Evolutionary conservation across 2,329 filamentous ascomycete genomes (phyloP).

Genomic region (Monosporascus cannonballus): DNA sequence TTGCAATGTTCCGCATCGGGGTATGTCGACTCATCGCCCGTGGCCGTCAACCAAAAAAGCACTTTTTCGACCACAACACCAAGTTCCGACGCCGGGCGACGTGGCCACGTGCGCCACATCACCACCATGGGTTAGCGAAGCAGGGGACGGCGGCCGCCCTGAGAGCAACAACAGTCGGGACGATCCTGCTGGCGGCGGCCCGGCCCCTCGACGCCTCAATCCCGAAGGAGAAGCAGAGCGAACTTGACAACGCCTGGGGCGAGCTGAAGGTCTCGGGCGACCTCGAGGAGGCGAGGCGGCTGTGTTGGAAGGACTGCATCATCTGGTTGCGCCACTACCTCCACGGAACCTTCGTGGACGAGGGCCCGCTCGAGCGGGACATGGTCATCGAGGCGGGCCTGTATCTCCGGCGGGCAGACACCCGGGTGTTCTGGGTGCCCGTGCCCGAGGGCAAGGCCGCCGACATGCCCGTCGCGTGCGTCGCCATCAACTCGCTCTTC

Average conservation of each 20-base stretch:
- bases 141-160: background rate
- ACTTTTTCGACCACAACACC: background rate
- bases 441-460: background rate
- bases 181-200: background rate
- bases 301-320: background rate
- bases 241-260: background rate
- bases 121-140: background rate
- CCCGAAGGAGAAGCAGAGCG: background rate
- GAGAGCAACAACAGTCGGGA: background rate
- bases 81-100: background rate
- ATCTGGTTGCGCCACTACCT: background rate
- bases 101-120: background rate
- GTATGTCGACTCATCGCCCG: background rate
- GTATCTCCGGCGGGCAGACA: background rate
- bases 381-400: background rate
- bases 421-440: background rate
- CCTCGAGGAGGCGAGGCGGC: background rate
- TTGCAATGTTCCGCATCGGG: background rate
- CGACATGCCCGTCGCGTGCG: background rate
- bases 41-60: background rate
- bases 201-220: background rate
- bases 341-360: background rate
- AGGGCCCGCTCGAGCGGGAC: background rate
- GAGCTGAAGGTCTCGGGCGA: too few species aligned
- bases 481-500: background rate